These are phyloP conservation scores for Xerocomellus chrysenteron DNA, from an alignment of 768 basidiomycete species.

Conservation along the genomic window DNA sequence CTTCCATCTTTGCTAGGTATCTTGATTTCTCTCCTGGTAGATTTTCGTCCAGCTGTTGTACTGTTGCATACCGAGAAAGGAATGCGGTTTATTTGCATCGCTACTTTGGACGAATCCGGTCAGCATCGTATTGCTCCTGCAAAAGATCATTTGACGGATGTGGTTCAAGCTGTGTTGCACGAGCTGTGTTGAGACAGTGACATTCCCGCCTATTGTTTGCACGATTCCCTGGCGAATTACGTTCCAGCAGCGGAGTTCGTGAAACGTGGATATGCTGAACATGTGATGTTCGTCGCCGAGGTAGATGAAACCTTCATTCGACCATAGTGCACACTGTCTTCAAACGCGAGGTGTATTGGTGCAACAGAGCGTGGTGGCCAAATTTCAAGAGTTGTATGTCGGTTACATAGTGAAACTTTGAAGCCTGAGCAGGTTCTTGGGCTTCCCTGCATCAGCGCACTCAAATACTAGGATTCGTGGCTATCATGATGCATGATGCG, in stretches of 20 bases:
- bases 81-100: neutral
- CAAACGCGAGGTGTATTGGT: neutral
- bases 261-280: constrained; percentile 3
- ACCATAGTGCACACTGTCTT: neutral
- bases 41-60: constrained; percentile 1
- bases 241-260: constrained; percentile 2
- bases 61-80: neutral
- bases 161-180: constrained; percentile 5
- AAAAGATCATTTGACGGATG: constrained; percentile 4
- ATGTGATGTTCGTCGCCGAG: neutral
- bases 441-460: neutral
- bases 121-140: constrained; percentile 5
- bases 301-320: neutral
- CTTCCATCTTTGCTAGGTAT: neutral
- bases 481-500: neutral
- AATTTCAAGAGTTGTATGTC: neutral
- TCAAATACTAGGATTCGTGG: neutral
- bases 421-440: too few species aligned
- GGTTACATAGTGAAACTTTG: too few species aligned
- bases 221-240: neutral
- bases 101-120: neutral
- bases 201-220: neutral
- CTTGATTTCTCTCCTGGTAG: neutral
- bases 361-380: neutral
- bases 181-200: neutral